These are phyloP conservation scores for Lachnellula arida DNA, from an alignment of 2,329 filamentous ascomycete genomes.

Conservation along the genomic window DNA sequence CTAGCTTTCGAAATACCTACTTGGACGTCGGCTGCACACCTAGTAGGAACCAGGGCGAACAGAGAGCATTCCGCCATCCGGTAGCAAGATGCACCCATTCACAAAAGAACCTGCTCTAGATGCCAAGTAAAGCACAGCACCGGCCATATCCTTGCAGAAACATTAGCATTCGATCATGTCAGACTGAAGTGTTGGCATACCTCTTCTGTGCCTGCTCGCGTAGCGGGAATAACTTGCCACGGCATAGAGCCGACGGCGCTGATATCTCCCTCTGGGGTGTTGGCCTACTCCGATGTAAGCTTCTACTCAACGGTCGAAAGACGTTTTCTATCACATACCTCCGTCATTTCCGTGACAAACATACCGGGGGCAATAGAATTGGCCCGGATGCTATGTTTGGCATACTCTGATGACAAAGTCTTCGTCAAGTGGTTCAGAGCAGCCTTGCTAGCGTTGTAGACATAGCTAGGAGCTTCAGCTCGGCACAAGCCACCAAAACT, in stretches of 20 bases:
- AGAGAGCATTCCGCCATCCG: slow-evolving; percentile 7
- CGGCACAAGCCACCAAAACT: background rate
- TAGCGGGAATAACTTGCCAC: background rate
- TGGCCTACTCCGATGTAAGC: background rate
- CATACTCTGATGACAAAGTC: slow-evolving; percentile 1
- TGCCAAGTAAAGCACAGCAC: slow-evolving; percentile 64
- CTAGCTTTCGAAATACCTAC: background rate
- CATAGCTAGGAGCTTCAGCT: background rate
- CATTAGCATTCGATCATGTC: slow-evolving; percentile 1
- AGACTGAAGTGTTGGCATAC: background rate
- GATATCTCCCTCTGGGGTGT: background rate
- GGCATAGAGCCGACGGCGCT: background rate
- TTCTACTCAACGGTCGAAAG: background rate
- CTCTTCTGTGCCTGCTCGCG: slow-evolving; percentile 1
- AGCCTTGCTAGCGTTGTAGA: slow-evolving; percentile 40
- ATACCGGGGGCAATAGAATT: slow-evolving; percentile 59
- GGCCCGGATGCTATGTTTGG: slow-evolving; percentile 7
- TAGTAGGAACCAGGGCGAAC: slow-evolving; percentile 2
- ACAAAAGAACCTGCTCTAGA: slow-evolving; percentile 62
- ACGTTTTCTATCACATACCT: background rate
- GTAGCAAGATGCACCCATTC: slow-evolving; percentile 44
- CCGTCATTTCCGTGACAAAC: slow-evolving; percentile 55
- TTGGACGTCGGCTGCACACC: background rate
- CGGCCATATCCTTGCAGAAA: slow-evolving; percentile 61
- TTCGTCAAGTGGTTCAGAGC: slow-evolving; percentile 40